A percentile compares a stretch with the other conserved stretches of the same genome.
Evolutionary conservation across 768 basidiomycete species (phyloP).

Genomic region (Serendipita sp.): DNA sequence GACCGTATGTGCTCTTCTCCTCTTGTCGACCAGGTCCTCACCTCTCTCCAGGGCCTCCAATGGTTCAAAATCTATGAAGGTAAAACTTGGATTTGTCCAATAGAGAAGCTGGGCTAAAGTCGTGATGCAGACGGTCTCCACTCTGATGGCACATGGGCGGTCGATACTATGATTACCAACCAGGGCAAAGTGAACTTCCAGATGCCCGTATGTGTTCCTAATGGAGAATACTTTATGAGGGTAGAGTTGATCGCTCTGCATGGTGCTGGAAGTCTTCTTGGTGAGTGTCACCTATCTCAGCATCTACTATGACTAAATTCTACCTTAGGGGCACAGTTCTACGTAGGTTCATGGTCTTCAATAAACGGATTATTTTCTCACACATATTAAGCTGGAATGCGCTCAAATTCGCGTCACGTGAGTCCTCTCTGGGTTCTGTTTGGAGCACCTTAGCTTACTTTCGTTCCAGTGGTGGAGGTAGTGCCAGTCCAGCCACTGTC

Average conservation of each 20-base stretch:
- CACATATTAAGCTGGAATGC: conserved; percentile 21
- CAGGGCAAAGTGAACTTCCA: conserved; percentile 35
- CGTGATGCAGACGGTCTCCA: background rate
- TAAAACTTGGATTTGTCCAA: no score
- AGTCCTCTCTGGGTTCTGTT: background rate
- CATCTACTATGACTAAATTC: background rate
- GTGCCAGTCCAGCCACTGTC: background rate
- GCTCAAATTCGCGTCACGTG: conserved; percentile 23
- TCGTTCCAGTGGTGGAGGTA: background rate
- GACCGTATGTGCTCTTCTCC: conserved; percentile 15
- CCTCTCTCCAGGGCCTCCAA: conserved; percentile 15
- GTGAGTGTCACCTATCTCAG: background rate
- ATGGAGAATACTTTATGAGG: conserved; percentile 18
- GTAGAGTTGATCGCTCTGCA: conserved; percentile 5
- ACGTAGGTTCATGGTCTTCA: conserved; percentile 21
- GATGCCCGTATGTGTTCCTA: conserved; percentile 30
- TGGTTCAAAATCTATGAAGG: conserved; percentile 42
- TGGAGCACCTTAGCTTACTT: background rate
- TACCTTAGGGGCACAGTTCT: conserved; percentile 33
- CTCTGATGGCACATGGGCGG: conserved; percentile 24
- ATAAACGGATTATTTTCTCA: background rate
- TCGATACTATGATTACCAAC: conserved; percentile 31
- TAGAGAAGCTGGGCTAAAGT: no score
- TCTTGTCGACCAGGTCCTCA: background rate
- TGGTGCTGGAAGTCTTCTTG: background rate